These are phyloP conservation scores for Xerocomus cyaneibrunnescens DNA, from an alignment of 1,284 basidiomycete genomes.

Conservation along the genomic window DNA sequence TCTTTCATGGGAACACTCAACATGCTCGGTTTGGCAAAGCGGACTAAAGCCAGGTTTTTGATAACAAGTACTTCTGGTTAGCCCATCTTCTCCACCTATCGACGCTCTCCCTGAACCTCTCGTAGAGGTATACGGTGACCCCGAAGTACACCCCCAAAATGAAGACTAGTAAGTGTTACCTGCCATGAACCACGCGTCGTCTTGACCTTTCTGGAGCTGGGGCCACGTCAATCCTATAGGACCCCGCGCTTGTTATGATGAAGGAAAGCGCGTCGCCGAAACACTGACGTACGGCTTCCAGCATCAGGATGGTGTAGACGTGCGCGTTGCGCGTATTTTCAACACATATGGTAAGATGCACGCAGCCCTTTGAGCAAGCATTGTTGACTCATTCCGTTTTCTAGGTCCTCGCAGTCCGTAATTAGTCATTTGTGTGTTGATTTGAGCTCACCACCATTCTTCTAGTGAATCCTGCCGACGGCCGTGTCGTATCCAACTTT, in stretches of 20 bases:
- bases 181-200: conserved; percentile 3
- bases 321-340: conserved; percentile 95
- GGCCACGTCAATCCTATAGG: conserved; percentile 98
- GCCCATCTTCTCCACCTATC: conserved; percentile 15
- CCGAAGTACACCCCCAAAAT: conserved; percentile 93
- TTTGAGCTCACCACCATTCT: conserved; percentile 11
- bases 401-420: conserved; percentile 50
- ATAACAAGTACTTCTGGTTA: conserved; percentile 90
- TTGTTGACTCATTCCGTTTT: neutral
- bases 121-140: conserved; percentile 94
- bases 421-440: neutral
- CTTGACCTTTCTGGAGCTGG: conserved; percentile 59
- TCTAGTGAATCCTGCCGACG: conserved; percentile 93
- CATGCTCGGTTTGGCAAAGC: conserved; percentile 98
- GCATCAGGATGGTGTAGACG: conserved; percentile 91
- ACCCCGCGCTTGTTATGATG: conserved; percentile 96
- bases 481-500: conserved; percentile 97
- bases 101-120: conserved; percentile 10
- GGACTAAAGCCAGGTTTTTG: conserved; percentile 94
- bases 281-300: conserved; percentile 95
- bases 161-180: conserved; percentile 79
- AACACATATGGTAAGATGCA: conserved; percentile 71
- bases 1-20: conserved; percentile 97
- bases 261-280: conserved; percentile 95
- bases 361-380: neutral